Evolutionary conservation across 176 grass and related monocot species (phyloP).

Genomic region (Otatea glauca): DNA sequence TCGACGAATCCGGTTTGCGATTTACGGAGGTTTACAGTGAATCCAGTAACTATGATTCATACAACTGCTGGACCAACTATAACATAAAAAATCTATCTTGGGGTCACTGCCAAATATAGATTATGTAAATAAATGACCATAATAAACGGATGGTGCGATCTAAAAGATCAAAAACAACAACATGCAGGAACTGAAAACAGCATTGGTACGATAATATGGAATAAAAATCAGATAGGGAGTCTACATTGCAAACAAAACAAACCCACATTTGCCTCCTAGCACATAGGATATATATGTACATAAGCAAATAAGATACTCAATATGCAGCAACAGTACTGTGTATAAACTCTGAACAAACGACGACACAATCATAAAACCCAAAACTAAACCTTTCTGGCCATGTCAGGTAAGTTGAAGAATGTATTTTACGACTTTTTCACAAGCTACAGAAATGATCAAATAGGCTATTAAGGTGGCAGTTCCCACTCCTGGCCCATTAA

Average conservation of each 20-base stretch:
- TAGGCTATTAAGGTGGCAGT: neutral
- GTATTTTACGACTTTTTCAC: neutral
- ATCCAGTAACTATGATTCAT: neutral
- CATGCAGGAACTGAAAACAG: neutral
- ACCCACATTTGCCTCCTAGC: neutral
- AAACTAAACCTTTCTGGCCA: neutral
- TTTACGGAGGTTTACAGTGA: too few species aligned
- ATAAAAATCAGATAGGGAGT: neutral
- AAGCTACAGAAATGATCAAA: neutral
- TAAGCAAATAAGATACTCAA: slow-evolving; percentile 17
- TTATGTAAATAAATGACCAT: neutral
- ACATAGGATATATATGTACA: neutral
- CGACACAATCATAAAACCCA: slow-evolving; percentile 4
- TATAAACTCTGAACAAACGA: neutral
- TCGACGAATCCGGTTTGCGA: too few species aligned
- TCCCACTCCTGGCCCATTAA: neutral
- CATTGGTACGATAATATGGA: neutral
- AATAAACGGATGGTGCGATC: neutral
- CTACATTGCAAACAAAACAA: slow-evolving; percentile 9
- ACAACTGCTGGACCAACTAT: neutral
- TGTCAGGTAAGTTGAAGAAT: neutral
- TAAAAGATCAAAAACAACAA: neutral
- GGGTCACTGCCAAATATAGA: neutral
- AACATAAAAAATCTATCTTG: slow-evolving; percentile 2
- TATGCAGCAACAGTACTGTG: neutral